These are phyloP conservation scores for Diatrype stigma DNA, from an alignment of 2,329 filamentous ascomycete species.

Conservation along the genomic window DNA sequence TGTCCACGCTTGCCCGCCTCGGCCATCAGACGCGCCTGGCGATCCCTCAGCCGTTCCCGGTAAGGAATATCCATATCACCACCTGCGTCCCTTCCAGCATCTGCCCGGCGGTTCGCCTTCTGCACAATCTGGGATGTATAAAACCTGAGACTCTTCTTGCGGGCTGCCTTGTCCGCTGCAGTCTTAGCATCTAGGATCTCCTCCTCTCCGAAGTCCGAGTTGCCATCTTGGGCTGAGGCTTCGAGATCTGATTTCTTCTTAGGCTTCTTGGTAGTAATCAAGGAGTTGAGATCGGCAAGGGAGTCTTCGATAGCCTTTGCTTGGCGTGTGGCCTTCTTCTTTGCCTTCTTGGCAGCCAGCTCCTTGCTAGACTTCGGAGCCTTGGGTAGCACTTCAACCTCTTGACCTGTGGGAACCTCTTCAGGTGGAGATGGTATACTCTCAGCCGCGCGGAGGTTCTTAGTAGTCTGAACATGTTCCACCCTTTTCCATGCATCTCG, in stretches of 20 bases:
- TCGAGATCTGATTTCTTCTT: constrained; percentile 38
- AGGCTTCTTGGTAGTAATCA: constrained; percentile 47
- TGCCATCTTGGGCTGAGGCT: constrained; percentile 42
- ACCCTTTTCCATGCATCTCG: constrained; percentile 76
- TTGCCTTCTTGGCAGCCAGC: constrained; percentile 26
- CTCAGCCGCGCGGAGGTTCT: constrained; percentile 17
- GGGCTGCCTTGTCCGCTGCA: constrained; percentile 79
- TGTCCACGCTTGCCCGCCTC: constrained; percentile 82
- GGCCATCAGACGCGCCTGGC: constrained; percentile 80
- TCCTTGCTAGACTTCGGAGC: constrained; percentile 19
- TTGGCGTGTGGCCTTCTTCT: constrained; percentile 34
- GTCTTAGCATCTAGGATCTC: constrained; percentile 71
- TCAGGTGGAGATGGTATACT: constrained; percentile 19
- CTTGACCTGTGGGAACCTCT: constrained; percentile 29
- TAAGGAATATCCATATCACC: constrained; percentile 83
- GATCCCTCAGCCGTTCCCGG: constrained; percentile 80
- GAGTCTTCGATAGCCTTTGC: constrained; percentile 64
- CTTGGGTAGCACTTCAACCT: constrained; percentile 24
- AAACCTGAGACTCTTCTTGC: constrained; percentile 91
- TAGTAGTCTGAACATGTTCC: constrained; percentile 56
- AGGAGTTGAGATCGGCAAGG: constrained; percentile 64
- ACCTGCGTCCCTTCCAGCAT: constrained; percentile 67
- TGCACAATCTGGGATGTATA: constrained; percentile 98
- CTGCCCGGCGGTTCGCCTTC: constrained; percentile 81
- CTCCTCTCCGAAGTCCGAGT: constrained; percentile 94